Evolutionary conservation across 192 early-diverging fungal species (phyloP), one percentile per base, ranked within the genome.

Genomic region (Podila epicladia): DNA sequence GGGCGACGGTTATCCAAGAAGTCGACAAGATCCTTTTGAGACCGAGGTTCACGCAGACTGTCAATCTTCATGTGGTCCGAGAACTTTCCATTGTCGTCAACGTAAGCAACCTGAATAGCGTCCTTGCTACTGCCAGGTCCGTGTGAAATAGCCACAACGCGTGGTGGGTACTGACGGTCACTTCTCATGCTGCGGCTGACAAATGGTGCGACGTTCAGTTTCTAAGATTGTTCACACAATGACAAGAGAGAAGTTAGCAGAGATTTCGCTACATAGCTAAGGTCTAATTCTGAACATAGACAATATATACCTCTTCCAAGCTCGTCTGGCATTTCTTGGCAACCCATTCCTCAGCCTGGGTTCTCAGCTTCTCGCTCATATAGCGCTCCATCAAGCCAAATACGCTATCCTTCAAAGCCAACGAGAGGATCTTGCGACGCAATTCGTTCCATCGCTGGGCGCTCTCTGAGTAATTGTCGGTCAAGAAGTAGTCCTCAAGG

Each of bases 391-490:
- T 89, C 55, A 90, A 74, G 20, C 92, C 93, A 50, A 93, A 89
- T 38, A 97, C 68, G 17, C 93, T 84, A 3, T 95, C 91, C 35
- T 85, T 83, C 41, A 92, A 73, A 0, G 93, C 91, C 8, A 75
- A 69, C 15, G 86, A 80, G 55, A 94, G 65, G 29, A 94, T 88
- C 24, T 92, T 85, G 38, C 84, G 65, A n/a, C 96, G 90, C 69
- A 94, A 74, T 0, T 82, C 66, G 68, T 97, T 95, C 97, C 97
- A 99, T 37, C 84, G 83, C 33, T 88, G 77, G 6, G 91, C 91
- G 4, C 82, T 65, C 37, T 89, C 91, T 64, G 90, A 91, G 31
- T 71, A 73, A 15, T 86, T 82, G 69, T 91, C 91, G 69, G 88
- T 90, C 38, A 89, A 77, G 45, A 90, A 90, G 58, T 79, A 83